These are phyloP conservation scores for Gracilariopsis chorda DNA, from an alignment of 23 red algal species.

Conservation along the genomic window DNA sequence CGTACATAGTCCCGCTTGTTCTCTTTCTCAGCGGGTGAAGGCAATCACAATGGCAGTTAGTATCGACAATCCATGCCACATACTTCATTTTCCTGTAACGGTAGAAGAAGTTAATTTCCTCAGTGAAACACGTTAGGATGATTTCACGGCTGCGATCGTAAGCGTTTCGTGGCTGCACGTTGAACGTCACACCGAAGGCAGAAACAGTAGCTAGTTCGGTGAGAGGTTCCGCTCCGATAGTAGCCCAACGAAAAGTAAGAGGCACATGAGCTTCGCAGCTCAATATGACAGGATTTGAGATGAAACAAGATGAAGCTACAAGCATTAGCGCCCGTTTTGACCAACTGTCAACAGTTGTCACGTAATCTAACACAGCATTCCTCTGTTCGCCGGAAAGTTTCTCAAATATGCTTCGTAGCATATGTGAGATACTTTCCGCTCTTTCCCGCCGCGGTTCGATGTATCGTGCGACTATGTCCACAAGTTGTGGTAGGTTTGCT, in stretches of 20 bases:
- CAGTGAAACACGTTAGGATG: background rate
- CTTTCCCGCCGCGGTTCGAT: background rate
- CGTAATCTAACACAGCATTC: background rate
- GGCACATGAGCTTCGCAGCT: constrained; percentile 2
- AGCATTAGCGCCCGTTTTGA: constrained; percentile 3
- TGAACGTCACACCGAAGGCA: background rate
- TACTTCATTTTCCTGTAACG: background rate
- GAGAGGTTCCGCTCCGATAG: background rate
- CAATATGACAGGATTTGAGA: no score
- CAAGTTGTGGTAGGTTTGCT: background rate
- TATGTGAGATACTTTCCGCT: background rate
- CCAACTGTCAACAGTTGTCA: background rate
- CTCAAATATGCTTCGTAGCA: background rate
- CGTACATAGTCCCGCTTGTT: background rate
- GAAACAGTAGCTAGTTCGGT: background rate
- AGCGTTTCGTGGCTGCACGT: background rate
- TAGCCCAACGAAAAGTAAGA: background rate
- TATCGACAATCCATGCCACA: background rate
- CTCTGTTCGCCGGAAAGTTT: background rate
- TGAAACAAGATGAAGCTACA: constrained; percentile 10
- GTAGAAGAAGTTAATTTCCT: background rate
- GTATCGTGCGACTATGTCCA: background rate
- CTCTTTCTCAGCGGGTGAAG: background rate
- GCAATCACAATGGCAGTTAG: background rate
- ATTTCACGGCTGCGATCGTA: background rate